Conservation (phyloP, 106 monocot species). For the Chionographis japonica region DNA sequence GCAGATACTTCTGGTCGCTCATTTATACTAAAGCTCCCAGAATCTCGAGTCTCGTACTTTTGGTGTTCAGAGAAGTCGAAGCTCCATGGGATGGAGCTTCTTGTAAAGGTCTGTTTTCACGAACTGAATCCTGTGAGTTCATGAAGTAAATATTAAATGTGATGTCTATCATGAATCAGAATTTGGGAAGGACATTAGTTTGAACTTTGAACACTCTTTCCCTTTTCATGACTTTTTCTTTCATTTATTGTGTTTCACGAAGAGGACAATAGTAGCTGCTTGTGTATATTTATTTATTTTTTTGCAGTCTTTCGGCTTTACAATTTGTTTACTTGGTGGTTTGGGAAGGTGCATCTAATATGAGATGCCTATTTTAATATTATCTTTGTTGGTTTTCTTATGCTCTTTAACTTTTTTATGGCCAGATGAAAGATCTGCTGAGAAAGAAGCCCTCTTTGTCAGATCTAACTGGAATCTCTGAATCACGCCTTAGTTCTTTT, state of each 20-base stretch:
- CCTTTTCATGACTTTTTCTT: too few relatives aligned
- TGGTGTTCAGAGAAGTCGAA: slow-evolving; percentile 95
- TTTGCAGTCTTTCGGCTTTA: too few relatives aligned
- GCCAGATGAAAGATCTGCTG: slow-evolving; percentile 85
- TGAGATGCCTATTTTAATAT: not conserved
- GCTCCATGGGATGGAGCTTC: slow-evolving; percentile 44
- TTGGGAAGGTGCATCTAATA: not conserved
- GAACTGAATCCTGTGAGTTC: not conserved
- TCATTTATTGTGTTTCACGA: too few relatives aligned
- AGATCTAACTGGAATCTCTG: slow-evolving; percentile 69
- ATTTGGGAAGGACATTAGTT: not conserved
- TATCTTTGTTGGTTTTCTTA: not conserved
- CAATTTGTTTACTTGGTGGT: too few relatives aligned
- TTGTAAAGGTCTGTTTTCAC: slow-evolving; percentile 49
- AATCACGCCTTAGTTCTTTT: slow-evolving; percentile 77
- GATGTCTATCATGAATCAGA: not conserved
- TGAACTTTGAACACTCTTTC: not conserved
- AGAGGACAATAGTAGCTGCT: too few relatives aligned
- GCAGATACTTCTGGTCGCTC: slow-evolving; percentile 78
- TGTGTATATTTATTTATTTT: too few relatives aligned
- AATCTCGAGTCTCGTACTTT: slow-evolving; percentile 43
- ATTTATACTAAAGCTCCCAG: slow-evolving; percentile 52
- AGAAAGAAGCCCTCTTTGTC: slow-evolving; percentile 67
- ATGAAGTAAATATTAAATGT: too few relatives aligned
- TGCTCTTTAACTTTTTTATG: not conserved